A percentile compares a stretch with the other conserved stretches of the same genome.
Conservation (phyloP, 805 yeast species). For the Ogataea glucozyma region DNA sequence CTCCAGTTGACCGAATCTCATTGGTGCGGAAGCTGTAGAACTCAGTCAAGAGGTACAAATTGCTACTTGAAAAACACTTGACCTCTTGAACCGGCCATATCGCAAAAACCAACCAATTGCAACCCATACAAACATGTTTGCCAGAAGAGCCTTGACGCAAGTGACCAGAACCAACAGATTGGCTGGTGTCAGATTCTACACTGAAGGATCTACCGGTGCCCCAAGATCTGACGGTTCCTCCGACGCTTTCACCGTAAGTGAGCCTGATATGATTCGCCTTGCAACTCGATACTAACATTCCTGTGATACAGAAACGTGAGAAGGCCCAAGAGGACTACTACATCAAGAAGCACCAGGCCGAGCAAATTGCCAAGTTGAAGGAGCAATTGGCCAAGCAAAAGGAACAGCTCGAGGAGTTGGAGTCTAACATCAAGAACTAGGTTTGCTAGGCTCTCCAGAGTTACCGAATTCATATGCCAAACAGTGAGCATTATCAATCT, state of each 20-base stretch:
- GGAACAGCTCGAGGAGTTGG: constrained; percentile 52
- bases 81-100: neutral
- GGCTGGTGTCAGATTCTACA: constrained; percentile 38
- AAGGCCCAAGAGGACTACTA: constrained; percentile 86
- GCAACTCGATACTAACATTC: too few relatives aligned
- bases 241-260: constrained; percentile 60
- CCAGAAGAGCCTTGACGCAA: constrained; percentile 42
- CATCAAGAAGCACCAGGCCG: constrained; percentile 87
- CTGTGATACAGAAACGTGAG: constrained; percentile 67
- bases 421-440: constrained; percentile 45
- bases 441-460: neutral
- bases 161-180: constrained; percentile 32
- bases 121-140: constrained; percentile 29
- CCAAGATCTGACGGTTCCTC: constrained; percentile 53
- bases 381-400: constrained; percentile 77
- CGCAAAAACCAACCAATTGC: neutral
- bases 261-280: neutral
- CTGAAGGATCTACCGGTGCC: constrained; percentile 63
- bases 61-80: neutral
- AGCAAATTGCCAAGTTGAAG: constrained; percentile 73
- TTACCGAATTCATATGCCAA: too few relatives aligned
- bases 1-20: constrained; percentile 42
- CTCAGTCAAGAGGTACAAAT: too few relatives aligned
- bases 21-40: constrained; percentile 3
- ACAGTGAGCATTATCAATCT: too few relatives aligned